Evolutionary conservation across 768 basidiomycete genomes (phyloP), one percentile per base, ranked within the genome.

Genomic region (Cystoderma amianthinum): DNA sequence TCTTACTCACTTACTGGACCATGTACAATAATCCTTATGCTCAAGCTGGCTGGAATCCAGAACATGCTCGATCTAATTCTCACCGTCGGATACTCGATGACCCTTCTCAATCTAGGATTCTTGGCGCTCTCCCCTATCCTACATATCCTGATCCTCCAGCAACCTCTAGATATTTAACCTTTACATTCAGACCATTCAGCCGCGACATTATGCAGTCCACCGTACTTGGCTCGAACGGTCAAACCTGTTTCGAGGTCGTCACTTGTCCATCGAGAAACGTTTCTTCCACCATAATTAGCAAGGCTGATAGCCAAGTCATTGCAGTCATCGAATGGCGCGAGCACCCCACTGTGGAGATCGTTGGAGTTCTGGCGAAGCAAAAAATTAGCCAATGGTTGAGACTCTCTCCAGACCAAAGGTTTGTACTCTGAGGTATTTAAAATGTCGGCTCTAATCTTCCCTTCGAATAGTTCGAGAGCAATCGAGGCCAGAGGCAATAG

Each of bases 271-370:
- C 56, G 15, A 52, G 54, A 5, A 61, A 19, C 7, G 16, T 15
- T 36, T 15, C 60, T 4, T 58, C 58, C 42, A 74, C 72, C 6
- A 47, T 69, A 11, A 55, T 72, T 41, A 61, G 62, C 23, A 62
- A 68, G 39, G 47, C 58, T 13, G 58, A 59, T 17, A 64, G 65
- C 25, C 55, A 59, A 11, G 59, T 55, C 18, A 49, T 67, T 25
- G 71, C 64, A 2, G 53, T 67, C 42, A 54, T 77, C 33, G 64
- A 68, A 36, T 76, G 75, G 74, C 24, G 60, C 51, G 38, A 43
- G 5, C 47, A 48, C 37, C 57, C 59, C 3, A 42, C 57, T 1
- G 48, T 77, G 33, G 69, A 74, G 42, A 59, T 64, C 16, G 60
- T 56, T 12, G 60, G 59, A 2, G 45, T 65, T 4, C 48, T 63